Conservation (phyloP, 352 stramenopile species). For the Globisporangium splendens region DNA sequence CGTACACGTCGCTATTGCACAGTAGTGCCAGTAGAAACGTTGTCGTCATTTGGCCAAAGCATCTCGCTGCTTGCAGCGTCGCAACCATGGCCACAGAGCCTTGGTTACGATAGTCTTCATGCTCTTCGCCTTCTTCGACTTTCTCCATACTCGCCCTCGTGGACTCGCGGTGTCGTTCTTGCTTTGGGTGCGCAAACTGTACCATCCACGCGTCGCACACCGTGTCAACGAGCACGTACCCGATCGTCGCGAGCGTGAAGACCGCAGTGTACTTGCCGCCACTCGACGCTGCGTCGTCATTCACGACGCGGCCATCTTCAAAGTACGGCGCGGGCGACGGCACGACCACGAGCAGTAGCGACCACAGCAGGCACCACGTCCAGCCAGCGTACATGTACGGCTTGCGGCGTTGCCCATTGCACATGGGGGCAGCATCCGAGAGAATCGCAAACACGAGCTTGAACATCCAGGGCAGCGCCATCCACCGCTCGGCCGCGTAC, state of each 20-base stretch:
- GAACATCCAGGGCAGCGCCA: conserved; percentile 56
- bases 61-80: conserved; percentile 34
- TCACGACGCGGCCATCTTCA: conserved; percentile 26
- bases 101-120: too few relatives aligned
- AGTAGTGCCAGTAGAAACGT: conserved; percentile 46
- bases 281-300: conserved; percentile 26
- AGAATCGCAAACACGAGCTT: conserved; percentile 49
- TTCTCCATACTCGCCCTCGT: not conserved
- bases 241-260: conserved; percentile 44
- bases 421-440: conserved; percentile 48
- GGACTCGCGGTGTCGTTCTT: conserved; percentile 6
- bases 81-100: conserved; percentile 19
- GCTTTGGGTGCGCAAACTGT: conserved; percentile 28
- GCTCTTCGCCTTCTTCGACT: too few relatives aligned
- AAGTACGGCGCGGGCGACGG: conserved; percentile 39
- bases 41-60: conserved; percentile 31
- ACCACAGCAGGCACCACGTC: conserved; percentile 39
- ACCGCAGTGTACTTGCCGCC: conserved; percentile 45
- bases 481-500: conserved; percentile 42
- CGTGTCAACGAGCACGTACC: conserved; percentile 44
- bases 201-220: conserved; percentile 45
- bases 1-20: conserved; percentile 51
- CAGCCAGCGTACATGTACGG: conserved; percentile 55
- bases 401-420: conserved; percentile 29
- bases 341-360: conserved; percentile 32